Evolutionary conservation across 352 stramenopile genomes (phyloP).

Genomic region (Phytophthora uliginosa): DNA sequence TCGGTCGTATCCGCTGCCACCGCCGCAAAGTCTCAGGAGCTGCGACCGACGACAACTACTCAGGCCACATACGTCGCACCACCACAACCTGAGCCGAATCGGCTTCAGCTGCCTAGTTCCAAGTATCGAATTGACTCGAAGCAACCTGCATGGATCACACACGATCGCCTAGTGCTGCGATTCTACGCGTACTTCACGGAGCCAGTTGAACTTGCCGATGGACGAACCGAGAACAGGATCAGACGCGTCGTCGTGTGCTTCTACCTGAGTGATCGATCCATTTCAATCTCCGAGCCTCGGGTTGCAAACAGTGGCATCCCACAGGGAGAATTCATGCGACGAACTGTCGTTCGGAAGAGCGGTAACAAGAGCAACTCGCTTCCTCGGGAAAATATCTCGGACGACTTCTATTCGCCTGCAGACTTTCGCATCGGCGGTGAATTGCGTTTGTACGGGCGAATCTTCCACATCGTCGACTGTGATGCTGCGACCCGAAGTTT

Average conservation of each 20-base stretch:
- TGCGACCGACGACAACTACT: slow-evolving; percentile 8
- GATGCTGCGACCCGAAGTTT: slow-evolving; percentile 88
- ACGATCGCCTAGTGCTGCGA: slow-evolving; percentile 87
- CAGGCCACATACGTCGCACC: slow-evolving; percentile 26
- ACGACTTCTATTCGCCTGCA: slow-evolving; percentile 53
- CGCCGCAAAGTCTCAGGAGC: slow-evolving; percentile 16
- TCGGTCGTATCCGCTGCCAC: slow-evolving; percentile 21
- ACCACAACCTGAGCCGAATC: slow-evolving; percentile 21
- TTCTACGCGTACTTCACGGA: slow-evolving; percentile 92
- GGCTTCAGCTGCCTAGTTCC: slow-evolving; percentile 35
- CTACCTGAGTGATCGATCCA: slow-evolving; percentile 85
- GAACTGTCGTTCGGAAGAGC: slow-evolving; percentile 54
- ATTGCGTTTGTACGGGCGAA: slow-evolving; percentile 83
- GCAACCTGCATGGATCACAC: slow-evolving; percentile 74
- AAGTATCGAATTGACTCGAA: slow-evolving; percentile 59
- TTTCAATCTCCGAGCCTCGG: slow-evolving; percentile 91
- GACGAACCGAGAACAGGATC: slow-evolving; percentile 33
- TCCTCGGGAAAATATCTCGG: slow-evolving; percentile 27
- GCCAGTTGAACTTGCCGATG: slow-evolving; percentile 30
- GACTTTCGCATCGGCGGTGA: slow-evolving; percentile 88
- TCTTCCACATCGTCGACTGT: slow-evolving; percentile 90
- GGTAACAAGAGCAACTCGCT: slow-evolving; percentile 27
- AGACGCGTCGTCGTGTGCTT: slow-evolving; percentile 84
- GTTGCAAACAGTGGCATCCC: slow-evolving; percentile 89
- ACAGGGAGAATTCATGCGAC: slow-evolving; percentile 92